Conservation (phyloP, 1,284 basidiomycete genomes). For the Golubevia pallescens region DNA sequence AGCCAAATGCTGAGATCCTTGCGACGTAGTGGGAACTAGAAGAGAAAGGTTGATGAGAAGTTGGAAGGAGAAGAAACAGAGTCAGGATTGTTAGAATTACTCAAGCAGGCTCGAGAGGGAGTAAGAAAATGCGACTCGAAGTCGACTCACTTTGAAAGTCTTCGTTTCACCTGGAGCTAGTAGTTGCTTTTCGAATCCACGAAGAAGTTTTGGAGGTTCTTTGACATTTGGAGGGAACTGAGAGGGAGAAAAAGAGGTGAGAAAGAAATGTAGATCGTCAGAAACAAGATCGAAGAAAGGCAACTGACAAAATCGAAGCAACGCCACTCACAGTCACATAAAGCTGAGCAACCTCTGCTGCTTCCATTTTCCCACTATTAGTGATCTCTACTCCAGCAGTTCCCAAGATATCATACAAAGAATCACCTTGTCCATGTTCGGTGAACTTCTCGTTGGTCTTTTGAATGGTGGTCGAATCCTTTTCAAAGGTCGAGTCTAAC, state of each 20-base stretch:
- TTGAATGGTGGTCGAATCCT: constrained; percentile 22
- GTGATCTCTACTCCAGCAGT: constrained; percentile 22
- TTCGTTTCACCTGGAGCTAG: constrained; percentile 23
- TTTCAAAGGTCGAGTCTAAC: constrained; percentile 11
- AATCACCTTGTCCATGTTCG: constrained; percentile 15
- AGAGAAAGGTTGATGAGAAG: no score
- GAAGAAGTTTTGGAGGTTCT: constrained; percentile 23
- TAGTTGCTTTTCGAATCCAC: constrained; percentile 31
- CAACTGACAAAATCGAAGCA: no score
- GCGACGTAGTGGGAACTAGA: no score
- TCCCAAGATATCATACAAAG: constrained; percentile 23
- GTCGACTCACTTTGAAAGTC: constrained; percentile 21
- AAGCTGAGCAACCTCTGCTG: constrained; percentile 32
- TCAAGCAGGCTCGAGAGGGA: constrained; percentile 18
- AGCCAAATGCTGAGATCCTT: no score
- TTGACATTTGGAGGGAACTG: neutral
- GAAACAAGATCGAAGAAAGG: no score
- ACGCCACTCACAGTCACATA: no score
- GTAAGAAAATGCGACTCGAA: neutral
- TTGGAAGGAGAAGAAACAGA: no score
- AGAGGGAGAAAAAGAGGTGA: no score
- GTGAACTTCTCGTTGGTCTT: constrained; percentile 21
- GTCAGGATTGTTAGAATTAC: no score
- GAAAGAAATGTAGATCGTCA: no score
- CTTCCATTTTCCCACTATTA: constrained; percentile 23